Conservation (phyloP, 768 basidiomycete species). For the Tulasnella sp. region DNA sequence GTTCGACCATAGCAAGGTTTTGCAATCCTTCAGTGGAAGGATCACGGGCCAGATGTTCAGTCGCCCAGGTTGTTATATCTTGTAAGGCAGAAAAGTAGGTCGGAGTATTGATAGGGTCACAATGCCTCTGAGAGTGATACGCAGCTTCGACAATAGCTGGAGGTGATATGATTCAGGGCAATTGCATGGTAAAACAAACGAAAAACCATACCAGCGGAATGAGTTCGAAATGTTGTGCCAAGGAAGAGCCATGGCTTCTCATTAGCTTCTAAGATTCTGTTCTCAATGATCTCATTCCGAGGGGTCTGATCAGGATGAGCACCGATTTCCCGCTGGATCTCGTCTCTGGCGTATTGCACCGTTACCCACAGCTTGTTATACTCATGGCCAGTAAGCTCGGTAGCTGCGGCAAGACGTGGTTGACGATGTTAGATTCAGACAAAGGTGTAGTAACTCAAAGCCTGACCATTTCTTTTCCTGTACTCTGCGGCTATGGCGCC, state of each 20-base stretch:
- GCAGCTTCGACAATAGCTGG: constrained; percentile 64
- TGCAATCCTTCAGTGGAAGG: constrained; percentile 42
- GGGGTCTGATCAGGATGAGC: constrained; percentile 53
- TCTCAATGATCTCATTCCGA: background rate
- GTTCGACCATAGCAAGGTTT: constrained; percentile 47
- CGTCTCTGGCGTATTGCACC: constrained; percentile 48
- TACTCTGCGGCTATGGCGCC: constrained; percentile 33
- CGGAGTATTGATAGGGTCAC: constrained; percentile 52
- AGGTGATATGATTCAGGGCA: background rate
- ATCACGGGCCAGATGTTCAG: constrained; percentile 38
- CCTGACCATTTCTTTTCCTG: constrained; percentile 37
- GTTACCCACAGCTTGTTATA: constrained; percentile 34
- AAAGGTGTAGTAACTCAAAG: background rate
- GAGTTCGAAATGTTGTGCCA: constrained; percentile 55
- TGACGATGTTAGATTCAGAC: constrained; percentile 24
- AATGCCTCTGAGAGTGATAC: constrained; percentile 69
- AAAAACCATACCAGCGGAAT: constrained; percentile 42
- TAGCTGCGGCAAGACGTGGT: constrained; percentile 28
- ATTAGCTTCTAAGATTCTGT: background rate
- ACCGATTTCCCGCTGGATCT: constrained; percentile 59
- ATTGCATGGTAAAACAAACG: background rate
- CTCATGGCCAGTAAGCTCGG: constrained; percentile 24
- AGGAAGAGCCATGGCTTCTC: constrained; percentile 22
- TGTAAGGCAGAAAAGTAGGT: constrained; percentile 40
- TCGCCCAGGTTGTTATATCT: constrained; percentile 12